Evolutionary conservation across 164 flowering plant genomes (phyloP).

Genomic region (Umbilicus rupestris): DNA sequence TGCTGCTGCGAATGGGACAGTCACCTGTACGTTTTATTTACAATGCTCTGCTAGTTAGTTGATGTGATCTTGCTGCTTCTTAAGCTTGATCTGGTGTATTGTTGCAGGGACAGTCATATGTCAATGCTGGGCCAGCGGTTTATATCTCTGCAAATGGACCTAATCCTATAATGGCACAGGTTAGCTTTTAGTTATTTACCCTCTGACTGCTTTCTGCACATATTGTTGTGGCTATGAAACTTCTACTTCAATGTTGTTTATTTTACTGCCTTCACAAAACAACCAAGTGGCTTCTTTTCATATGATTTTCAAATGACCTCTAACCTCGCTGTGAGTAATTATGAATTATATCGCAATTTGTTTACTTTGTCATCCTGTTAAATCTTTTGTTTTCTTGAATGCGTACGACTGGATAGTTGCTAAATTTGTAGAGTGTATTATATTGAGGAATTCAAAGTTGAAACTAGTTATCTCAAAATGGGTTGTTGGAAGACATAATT

Average conservation of each 20-base stretch:
- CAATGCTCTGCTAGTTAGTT: neutral
- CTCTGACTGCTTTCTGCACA: neutral
- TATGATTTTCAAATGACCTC: neutral
- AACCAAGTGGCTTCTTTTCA: neutral
- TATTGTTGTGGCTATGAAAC: neutral
- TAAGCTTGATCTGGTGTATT: neutral
- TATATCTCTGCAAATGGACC: constrained; percentile 87
- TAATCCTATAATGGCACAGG: constrained; percentile 99
- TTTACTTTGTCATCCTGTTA: no score
- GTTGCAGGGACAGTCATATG: constrained; percentile 63
- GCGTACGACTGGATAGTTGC: no score
- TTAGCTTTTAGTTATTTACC: constrained; percentile 15
- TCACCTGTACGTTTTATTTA: constrained; percentile 56
- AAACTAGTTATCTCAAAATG: no score
- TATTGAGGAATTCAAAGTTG: no score
- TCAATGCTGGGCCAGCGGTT: constrained; percentile 93
- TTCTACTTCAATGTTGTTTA: neutral
- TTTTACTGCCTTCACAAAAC: neutral
- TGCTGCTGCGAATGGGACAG: constrained; percentile 81
- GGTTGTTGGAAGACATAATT: no score
- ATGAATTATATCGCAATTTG: no score
- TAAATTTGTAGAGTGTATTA: no score
- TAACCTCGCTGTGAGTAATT: no score
- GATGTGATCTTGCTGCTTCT: neutral
- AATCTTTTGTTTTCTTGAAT: no score